Percentiles rank a stretch among this genome's conserved stretches.
Conservation (phyloP, 768 basidiomycete species). For the Mycena floridula region DNA sequence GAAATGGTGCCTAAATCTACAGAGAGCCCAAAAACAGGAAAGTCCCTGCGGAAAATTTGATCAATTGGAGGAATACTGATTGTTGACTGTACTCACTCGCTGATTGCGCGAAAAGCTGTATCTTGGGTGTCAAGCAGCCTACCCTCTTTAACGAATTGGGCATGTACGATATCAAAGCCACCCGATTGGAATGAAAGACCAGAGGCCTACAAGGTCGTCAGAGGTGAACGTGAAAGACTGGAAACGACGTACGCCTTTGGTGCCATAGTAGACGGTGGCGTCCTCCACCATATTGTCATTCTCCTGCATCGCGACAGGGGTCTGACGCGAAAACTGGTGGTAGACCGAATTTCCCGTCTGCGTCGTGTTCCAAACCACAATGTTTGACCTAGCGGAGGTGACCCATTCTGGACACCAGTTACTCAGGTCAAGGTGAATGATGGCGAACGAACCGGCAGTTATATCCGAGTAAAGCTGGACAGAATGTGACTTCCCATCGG, state of each 20-base stretch:
- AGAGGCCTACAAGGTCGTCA: not conserved
- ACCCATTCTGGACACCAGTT: conserved; percentile 7
- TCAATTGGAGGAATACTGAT: not conserved
- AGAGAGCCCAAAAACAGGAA: not conserved
- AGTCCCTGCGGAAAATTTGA: not conserved
- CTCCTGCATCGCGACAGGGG: conserved; percentile 6
- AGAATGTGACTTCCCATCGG: conserved; percentile 17
- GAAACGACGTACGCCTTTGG: not conserved
- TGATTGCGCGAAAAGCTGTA: conserved; percentile 5
- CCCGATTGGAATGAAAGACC: conserved; percentile 6
- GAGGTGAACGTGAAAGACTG: not conserved
- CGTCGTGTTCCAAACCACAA: conserved; percentile 6
- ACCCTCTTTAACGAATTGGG: conserved; percentile 4
- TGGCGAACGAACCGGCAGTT: conserved; percentile 14
- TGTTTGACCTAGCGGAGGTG: not conserved
- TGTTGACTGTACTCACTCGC: not conserved
- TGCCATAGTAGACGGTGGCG: conserved; percentile 7
- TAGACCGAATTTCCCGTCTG: conserved; percentile 1
- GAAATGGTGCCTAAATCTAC: not conserved
- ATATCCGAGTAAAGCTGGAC: conserved; percentile 25
- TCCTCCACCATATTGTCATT: conserved; percentile 8
- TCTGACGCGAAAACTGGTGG: conserved; percentile 4
- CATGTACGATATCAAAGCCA: conserved; percentile 2
- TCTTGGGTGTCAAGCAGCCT: conserved; percentile 1
- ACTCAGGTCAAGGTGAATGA: not conserved